Base-by-base conservation (phyloP, 345 rosid genomes). In the Abelmoschus esculentus region DNA sequence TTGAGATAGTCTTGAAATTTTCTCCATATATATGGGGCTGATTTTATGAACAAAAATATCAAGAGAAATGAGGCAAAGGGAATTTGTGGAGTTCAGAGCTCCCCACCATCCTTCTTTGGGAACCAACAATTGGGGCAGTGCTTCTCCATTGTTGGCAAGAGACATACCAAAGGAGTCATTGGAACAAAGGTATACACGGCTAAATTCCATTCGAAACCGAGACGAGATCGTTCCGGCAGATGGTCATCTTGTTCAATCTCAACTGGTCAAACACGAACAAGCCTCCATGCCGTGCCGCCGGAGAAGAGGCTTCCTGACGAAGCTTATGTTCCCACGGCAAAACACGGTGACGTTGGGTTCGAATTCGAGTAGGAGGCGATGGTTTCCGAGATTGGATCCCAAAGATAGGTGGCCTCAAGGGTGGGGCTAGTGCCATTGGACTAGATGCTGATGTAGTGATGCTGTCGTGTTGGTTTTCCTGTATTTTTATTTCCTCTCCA, bases 321-420 rank as follows among this genome's bases (percentile, higher is more conserved):
- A 58, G 69, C 47, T 77, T 13, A 40, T 55, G 31, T 42, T 49
- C 2, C 61, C 46, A 2, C 34, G 72, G 67, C 77, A 71, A 68
- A 75, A 72, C 57, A 71, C 75, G 59, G 53, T 44, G 12, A 38
- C n/a, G 6, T 40, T 76, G 32, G 83, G 82, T 42, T 61, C 66
- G 6, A 54, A 54, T 28, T 46, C 65, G 3, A 74, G 69, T 73
- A 81, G 72, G 34, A 81, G 49, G 66, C 80, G 77, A 63, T 79
- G 87, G 88, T 72, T 80, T 34, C 80, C 75, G 0, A 77, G 81
- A 72, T 77, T 77, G 89, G 86, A 87, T 76, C 83, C 79, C 69
- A 73, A 49, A 36, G 73, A 83, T 15, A 79, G 87, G 59, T 85
- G 89, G 91, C 89, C 87, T 79, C 81, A 83, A 63, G 87, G 91